A percentile compares a stretch with the other conserved stretches of the same genome.
These are phyloP conservation scores for Zygosaccharomyces pseudorouxii DNA, from an alignment of 805 yeast species.

Conservation along the genomic window DNA sequence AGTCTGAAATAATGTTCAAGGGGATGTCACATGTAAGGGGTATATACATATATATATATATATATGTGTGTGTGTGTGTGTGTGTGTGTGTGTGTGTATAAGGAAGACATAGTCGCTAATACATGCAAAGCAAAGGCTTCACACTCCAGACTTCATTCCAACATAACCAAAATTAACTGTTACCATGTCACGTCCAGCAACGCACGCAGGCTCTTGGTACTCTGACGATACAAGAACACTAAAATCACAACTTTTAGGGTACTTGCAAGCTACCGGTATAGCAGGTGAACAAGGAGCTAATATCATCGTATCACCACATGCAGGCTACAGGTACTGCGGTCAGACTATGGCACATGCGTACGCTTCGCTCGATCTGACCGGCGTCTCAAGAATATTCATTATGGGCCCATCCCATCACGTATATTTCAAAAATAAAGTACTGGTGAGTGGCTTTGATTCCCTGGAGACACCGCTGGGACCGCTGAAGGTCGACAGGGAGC, in stretches of 20 bases:
- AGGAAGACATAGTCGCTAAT: too few relatives aligned
- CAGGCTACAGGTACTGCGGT: slow-evolving; percentile 87
- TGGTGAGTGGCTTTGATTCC: slow-evolving; percentile 46
- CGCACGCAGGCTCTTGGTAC: slow-evolving; percentile 95
- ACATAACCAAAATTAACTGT: neutral
- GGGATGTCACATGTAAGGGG: slow-evolving; percentile 9
- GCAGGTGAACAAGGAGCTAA: slow-evolving; percentile 35
- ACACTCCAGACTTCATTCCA: too few relatives aligned
- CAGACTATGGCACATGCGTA: slow-evolving; percentile 72
- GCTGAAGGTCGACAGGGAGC: slow-evolving; percentile 57
- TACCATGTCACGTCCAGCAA: slow-evolving; percentile 49
- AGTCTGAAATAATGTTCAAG: neutral
- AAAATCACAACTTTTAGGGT: slow-evolving; percentile 46
- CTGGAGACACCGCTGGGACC: slow-evolving; percentile 84
- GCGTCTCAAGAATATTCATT: slow-evolving; percentile 60
- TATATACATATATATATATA: neutral
- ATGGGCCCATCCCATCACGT: slow-evolving; percentile 94
- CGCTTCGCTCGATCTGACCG: slow-evolving; percentile 54
- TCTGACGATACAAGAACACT: slow-evolving; percentile 42
- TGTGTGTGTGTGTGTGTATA: too few relatives aligned
- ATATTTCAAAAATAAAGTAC: slow-evolving; percentile 60
- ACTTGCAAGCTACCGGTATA: slow-evolving; percentile 31
- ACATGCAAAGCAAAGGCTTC: too few relatives aligned
- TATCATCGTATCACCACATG: slow-evolving; percentile 54
- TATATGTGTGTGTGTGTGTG: neutral